These are phyloP conservation scores for Ichthyophthirius multifiliis DNA, from an alignment of 169 alveolate species.

Conservation along the genomic window DNA sequence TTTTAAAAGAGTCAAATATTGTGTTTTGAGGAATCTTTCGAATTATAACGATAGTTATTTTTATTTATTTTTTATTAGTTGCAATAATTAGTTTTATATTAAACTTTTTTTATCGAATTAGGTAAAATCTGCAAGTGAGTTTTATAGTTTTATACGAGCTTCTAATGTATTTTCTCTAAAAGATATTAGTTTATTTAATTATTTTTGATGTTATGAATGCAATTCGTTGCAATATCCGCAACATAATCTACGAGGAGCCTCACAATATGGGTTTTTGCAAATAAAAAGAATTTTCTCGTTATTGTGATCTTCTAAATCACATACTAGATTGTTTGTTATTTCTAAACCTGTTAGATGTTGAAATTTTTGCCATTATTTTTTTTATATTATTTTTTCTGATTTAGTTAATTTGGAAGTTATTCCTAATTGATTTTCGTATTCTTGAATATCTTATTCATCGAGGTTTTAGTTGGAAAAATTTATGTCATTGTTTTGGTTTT, in stretches of 20 bases:
- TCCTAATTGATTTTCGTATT: background rate
- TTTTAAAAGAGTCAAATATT: background rate
- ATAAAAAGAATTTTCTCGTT: background rate
- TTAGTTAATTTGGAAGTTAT: background rate
- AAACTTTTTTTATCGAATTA: background rate
- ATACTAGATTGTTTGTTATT: conserved; percentile 2
- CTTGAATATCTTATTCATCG: background rate
- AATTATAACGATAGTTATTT: background rate
- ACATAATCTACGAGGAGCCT: conserved; percentile 13
- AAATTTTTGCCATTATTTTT: background rate
- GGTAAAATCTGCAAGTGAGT: conserved; percentile 5
- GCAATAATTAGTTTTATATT: background rate
- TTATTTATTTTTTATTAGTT: background rate
- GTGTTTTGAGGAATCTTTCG: background rate
- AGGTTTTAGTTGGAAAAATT: too few species aligned
- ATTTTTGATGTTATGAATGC: background rate
- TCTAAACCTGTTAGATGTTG: background rate
- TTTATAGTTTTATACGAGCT: background rate
- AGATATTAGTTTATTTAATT: background rate
- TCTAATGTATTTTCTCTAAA: background rate
- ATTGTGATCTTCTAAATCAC: conserved; percentile 14
- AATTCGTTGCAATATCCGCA: conserved; percentile 15
- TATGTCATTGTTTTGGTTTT: too few species aligned
- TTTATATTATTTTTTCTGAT: background rate
- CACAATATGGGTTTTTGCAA: background rate